These are phyloP conservation scores for Boletellus emodensis DNA, from an alignment of 768 basidiomycete genomes.

Conservation along the genomic window DNA sequence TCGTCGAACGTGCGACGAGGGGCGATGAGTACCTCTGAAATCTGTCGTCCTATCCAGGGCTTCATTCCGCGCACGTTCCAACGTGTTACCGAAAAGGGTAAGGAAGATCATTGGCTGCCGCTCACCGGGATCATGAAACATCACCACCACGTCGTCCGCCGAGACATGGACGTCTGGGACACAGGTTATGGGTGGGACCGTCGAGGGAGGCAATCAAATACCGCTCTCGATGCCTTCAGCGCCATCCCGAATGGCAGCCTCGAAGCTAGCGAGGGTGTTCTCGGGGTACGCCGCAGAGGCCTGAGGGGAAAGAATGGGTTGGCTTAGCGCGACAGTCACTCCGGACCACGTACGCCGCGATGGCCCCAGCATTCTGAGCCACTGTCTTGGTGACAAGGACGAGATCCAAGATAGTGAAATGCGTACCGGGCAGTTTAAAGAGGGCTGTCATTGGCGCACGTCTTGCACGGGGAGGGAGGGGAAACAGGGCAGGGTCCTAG, in stretches of 20 bases:
- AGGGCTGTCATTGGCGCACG: slow-evolving; percentile 20
- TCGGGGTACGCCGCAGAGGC: slow-evolving; percentile 86
- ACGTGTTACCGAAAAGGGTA: slow-evolving; percentile 20
- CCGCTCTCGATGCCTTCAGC: slow-evolving; percentile 97
- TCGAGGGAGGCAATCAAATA: slow-evolving; percentile 48
- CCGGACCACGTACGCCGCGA: slow-evolving; percentile 52
- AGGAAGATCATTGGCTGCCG: slow-evolving; percentile 14
- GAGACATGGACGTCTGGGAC: slow-evolving; percentile 93
- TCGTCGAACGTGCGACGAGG: slow-evolving; percentile 25
- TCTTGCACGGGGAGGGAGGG: neutral
- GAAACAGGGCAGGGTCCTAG: neutral
- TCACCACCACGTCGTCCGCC: slow-evolving; percentile 77
- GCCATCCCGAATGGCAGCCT: slow-evolving; percentile 91
- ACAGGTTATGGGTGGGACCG: slow-evolving; percentile 46
- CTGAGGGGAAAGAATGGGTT: slow-evolving; percentile 38
- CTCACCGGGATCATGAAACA: slow-evolving; percentile 93
- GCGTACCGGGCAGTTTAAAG: slow-evolving; percentile 25
- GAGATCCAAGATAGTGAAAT: neutral
- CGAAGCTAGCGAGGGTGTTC: slow-evolving; percentile 94
- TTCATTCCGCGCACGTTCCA: slow-evolving; percentile 29
- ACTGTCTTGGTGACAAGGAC: neutral
- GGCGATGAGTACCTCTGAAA: slow-evolving; percentile 46
- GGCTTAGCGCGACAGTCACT: slow-evolving; percentile 17
- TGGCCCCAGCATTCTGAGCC: slow-evolving; percentile 75
- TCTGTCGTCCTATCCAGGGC: slow-evolving; percentile 81